Conservation (phyloP, 495 filamentous ascomycete genomes). For the Trichoderma virens region DNA sequence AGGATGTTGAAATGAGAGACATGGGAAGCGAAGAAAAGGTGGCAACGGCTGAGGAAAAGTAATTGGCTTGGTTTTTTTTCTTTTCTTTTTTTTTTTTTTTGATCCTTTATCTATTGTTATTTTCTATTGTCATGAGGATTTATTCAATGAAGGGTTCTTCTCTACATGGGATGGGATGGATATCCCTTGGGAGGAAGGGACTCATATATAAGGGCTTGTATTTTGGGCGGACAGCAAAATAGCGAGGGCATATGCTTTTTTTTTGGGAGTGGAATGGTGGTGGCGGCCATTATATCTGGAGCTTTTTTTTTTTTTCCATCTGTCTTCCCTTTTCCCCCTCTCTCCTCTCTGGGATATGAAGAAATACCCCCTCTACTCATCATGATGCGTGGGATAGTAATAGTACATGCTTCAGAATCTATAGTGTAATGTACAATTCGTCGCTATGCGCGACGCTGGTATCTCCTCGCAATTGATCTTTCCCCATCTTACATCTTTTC, state of each 20-base stretch:
- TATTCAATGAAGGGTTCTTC: background rate
- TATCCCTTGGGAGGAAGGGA: background rate
- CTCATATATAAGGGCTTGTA: too few species aligned
- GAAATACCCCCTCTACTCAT: background rate
- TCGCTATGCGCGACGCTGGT: background rate
- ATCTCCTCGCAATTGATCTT: background rate
- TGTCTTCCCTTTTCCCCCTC: too few species aligned
- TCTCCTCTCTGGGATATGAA: background rate
- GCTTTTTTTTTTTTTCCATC: too few species aligned
- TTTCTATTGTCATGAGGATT: background rate
- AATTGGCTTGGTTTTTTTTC: background rate
- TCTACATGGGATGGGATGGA: background rate
- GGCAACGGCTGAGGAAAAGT: conserved; percentile 1
- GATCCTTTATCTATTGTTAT: background rate
- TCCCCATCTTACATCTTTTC: background rate
- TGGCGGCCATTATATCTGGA: too few species aligned
- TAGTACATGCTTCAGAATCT: background rate
- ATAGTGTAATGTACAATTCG: background rate
- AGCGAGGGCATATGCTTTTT: background rate
- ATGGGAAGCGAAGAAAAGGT: background rate
- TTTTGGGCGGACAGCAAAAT: background rate
- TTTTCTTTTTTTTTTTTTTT: background rate
- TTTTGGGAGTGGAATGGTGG: too few species aligned
- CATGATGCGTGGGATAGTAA: background rate
- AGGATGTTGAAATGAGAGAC: background rate